phyloP scores from a whole-genome alignment of 164 flowering plant genomes.

The Houttuynia cordata region DNA sequence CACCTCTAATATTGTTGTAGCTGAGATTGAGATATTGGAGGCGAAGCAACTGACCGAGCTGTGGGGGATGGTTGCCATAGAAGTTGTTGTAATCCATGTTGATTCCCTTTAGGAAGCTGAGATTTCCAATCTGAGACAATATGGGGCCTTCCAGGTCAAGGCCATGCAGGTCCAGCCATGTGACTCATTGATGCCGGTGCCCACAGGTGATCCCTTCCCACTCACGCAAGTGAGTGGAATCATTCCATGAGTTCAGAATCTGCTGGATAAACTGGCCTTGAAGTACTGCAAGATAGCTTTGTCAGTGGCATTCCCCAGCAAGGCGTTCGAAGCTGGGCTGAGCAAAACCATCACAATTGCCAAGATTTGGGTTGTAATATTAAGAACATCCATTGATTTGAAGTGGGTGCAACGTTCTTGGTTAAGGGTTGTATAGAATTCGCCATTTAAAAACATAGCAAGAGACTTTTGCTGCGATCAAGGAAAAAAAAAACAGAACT shows the following conservation, averaged over 20 bases:
- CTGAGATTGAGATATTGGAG: constrained; percentile 3
- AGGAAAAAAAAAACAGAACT: too few relatives aligned
- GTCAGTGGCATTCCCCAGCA: too few relatives aligned
- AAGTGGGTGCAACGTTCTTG: too few relatives aligned
- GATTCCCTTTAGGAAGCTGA: constrained; percentile 16
- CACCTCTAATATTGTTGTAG: constrained; percentile 9
- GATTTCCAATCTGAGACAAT: constrained; percentile 23
- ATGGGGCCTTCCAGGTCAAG: constrained; percentile 14
- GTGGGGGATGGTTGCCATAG: constrained; percentile 17
- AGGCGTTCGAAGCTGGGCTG: too few relatives aligned
- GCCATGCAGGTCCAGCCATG: constrained; percentile 4
- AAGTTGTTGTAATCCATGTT: constrained; percentile 12
- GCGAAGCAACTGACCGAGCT: constrained; percentile 12
- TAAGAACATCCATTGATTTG: too few relatives aligned
- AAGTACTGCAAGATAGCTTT: too few relatives aligned
- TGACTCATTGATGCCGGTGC: constrained; percentile 7
- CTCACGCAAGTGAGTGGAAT: constrained; percentile 17
- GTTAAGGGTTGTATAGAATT: too few relatives aligned
- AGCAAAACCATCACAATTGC: too few relatives aligned
- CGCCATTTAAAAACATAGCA: too few relatives aligned
- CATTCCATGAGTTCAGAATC: constrained; percentile 17
- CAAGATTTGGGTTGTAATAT: too few relatives aligned
- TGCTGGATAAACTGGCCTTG: too few relatives aligned
- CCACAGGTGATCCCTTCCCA: constrained; percentile 26
- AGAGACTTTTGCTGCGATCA: too few relatives aligned